Percentiles rank a stretch among this genome's conserved stretches.
Evolutionary conservation across 495 filamentous ascomycete genomes (phyloP).

Genomic region (Penicillium canescens): DNA sequence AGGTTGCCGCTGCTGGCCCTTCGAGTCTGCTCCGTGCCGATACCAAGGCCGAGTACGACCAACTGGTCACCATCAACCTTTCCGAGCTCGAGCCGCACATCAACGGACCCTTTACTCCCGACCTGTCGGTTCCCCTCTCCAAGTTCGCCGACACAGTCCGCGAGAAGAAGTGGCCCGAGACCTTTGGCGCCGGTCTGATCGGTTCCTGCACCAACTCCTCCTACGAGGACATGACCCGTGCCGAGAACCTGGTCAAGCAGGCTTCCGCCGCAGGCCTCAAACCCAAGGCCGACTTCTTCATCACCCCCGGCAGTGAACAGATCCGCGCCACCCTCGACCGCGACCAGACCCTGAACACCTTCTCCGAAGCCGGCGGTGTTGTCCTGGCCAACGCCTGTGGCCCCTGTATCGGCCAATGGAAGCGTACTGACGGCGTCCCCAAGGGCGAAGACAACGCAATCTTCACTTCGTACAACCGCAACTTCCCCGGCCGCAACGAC

Average conservation of each 20-base stretch:
- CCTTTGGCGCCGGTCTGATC: conserved; percentile 88
- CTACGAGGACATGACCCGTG: conserved; percentile 95
- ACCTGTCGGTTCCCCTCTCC: conserved; percentile 88
- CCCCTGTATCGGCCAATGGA: conserved; percentile 96
- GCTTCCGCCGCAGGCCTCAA: conserved; percentile 82
- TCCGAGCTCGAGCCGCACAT: conserved; percentile 92
- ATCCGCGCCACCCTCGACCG: conserved; percentile 90
- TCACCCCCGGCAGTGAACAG: conserved; percentile 95
- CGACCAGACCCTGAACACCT: conserved; percentile 80
- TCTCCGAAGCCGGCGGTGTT: conserved; percentile 82
- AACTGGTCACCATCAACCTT: conserved; percentile 89
- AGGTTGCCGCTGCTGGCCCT: conserved; percentile 39
- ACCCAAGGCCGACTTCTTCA: conserved; percentile 88
- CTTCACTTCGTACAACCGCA: conserved; percentile 96
- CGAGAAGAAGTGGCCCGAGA: conserved; percentile 85
- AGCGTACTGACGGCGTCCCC: conserved; percentile 75
- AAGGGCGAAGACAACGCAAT: conserved; percentile 94
- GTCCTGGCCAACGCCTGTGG: conserved; percentile 96
- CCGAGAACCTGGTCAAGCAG: conserved; percentile 88
- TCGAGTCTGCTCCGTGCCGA: conserved; percentile 72
- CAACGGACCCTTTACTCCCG: conserved; percentile 96
- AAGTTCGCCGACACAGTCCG: conserved; percentile 80
- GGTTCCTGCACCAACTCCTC: conserved; percentile 99
- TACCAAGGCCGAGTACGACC: conserved; percentile 79
- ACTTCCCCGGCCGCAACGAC: conserved; percentile 96